A percentile compares a stretch with the other conserved stretches of the same genome.
phyloP scores from a whole-genome alignment of 1,139 yeast species.

The Yamadazyma siamensis region DNA sequence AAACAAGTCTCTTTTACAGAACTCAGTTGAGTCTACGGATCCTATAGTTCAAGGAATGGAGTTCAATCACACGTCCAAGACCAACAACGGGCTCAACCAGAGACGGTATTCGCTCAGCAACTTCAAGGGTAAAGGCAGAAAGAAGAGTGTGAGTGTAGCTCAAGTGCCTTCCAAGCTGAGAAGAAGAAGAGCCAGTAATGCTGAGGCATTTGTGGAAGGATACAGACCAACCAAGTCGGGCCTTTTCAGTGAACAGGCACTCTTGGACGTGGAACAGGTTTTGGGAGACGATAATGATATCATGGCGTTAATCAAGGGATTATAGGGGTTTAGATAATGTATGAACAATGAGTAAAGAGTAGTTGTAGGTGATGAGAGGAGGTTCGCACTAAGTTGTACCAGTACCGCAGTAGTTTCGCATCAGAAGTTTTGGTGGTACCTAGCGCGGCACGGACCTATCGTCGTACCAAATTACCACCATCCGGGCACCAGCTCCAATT shows the following conservation, averaged over 20 bases:
- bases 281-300: slow-evolving; percentile 46
- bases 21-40: slow-evolving; percentile 21
- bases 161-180: slow-evolving; percentile 25
- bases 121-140: slow-evolving; percentile 10
- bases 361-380: background rate
- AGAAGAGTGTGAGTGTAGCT: slow-evolving; percentile 8
- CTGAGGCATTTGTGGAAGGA: slow-evolving; percentile 75
- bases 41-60: slow-evolving; percentile 18
- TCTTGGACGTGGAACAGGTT: slow-evolving; percentile 67
- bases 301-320: slow-evolving; percentile 44
- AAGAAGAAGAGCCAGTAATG: slow-evolving; percentile 58
- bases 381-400: too few relatives aligned
- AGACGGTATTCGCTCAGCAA: slow-evolving; percentile 17
- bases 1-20: slow-evolving; percentile 59
- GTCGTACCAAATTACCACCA: too few relatives aligned
- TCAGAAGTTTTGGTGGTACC: too few relatives aligned
- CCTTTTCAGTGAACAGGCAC: slow-evolving; percentile 66
- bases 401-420: too few relatives aligned
- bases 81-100: slow-evolving; percentile 19
- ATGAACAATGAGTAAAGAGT: slow-evolving; percentile 1
- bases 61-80: slow-evolving; percentile 21
- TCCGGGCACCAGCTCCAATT: too few relatives aligned
- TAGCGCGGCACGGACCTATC: too few relatives aligned
- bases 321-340: slow-evolving; percentile 15
- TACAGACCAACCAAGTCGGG: slow-evolving; percentile 71